Percentiles rank a stretch among this genome's conserved stretches.
These are phyloP conservation scores for Babesia divergens DNA, from an alignment of 169 alveolate genomes.

Conservation along the genomic window DNA sequence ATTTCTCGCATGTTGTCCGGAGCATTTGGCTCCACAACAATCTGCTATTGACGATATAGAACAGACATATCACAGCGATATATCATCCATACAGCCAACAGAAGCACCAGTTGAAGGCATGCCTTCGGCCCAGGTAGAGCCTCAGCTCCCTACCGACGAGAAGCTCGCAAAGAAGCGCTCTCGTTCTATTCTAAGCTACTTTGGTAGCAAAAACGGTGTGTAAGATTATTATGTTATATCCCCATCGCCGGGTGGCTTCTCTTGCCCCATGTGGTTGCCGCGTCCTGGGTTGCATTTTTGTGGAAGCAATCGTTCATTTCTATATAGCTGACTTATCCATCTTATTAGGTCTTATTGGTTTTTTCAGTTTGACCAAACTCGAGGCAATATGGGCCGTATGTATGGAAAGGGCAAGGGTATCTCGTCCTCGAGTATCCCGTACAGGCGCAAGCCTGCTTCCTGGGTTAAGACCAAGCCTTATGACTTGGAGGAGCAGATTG, in stretches of 20 bases:
- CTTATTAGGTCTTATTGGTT: background rate
- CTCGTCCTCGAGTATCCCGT: conserved; percentile 94
- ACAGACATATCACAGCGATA: too few species aligned
- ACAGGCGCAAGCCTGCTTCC: conserved; percentile 94
- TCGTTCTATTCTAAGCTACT: conserved; percentile 8
- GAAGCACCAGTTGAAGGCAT: background rate
- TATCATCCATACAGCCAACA: too few species aligned
- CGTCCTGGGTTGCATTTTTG: background rate
- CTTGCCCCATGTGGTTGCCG: conserved; percentile 28
- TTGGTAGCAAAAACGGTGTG: background rate
- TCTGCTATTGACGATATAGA: too few species aligned
- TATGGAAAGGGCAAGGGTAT: conserved; percentile 90
- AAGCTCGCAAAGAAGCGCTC: background rate
- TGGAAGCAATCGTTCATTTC: background rate
- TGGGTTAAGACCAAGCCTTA: conserved; percentile 94
- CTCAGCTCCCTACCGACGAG: background rate
- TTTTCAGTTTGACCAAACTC: background rate
- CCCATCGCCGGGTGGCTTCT: conserved; percentile 1
- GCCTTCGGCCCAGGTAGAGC: background rate
- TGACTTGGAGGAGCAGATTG: conserved; percentile 91
- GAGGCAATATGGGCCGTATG: conserved; percentile 86
- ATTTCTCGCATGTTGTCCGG: conserved; percentile 27
- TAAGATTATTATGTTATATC: background rate
- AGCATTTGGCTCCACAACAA: too few species aligned
- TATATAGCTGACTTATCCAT: background rate